Conservation (phyloP, 108 stramenopile species). For the Nitzschia sp. region DNA sequence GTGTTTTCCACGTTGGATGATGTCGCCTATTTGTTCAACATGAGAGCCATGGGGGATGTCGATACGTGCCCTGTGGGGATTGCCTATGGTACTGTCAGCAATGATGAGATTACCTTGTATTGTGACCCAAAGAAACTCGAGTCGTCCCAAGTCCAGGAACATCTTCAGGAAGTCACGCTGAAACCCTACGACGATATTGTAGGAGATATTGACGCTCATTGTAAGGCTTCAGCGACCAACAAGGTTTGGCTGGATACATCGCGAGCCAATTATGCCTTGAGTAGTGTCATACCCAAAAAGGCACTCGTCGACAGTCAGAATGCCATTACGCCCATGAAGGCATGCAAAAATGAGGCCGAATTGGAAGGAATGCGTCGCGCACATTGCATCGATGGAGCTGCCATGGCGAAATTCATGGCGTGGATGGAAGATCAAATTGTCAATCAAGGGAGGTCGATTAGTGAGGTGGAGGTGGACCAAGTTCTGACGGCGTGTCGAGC, state of each 20-base stretch:
- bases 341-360: slow-evolving; percentile 90
- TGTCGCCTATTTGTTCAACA: slow-evolving; percentile 95
- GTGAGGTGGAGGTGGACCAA: slow-evolving; percentile 89
- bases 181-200: slow-evolving; percentile 74
- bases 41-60: slow-evolving; percentile 89
- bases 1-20: slow-evolving; percentile 94
- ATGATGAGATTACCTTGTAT: slow-evolving; percentile 68
- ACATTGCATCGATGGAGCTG: slow-evolving; percentile 95
- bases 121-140: slow-evolving; percentile 73
- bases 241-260: slow-evolving; percentile 78
- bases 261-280: slow-evolving; percentile 66
- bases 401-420: slow-evolving; percentile 90
- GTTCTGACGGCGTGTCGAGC: slow-evolving; percentile 84
- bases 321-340: slow-evolving; percentile 92
- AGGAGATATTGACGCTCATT: slow-evolving; percentile 55
- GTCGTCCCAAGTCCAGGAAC: slow-evolving; percentile 54
- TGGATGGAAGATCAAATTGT: slow-evolving; percentile 83
- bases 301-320: slow-evolving; percentile 67
- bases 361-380: slow-evolving; percentile 91
- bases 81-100: slow-evolving; percentile 87
- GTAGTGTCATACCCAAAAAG: slow-evolving; percentile 60
- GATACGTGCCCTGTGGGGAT: slow-evolving; percentile 91
- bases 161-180: slow-evolving; percentile 64
- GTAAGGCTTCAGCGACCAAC: slow-evolving; percentile 29
- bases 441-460: slow-evolving; percentile 58